Conservation (phyloP, 2,329 filamentous ascomycete genomes). For the Sporothrix schenckii region DNA sequence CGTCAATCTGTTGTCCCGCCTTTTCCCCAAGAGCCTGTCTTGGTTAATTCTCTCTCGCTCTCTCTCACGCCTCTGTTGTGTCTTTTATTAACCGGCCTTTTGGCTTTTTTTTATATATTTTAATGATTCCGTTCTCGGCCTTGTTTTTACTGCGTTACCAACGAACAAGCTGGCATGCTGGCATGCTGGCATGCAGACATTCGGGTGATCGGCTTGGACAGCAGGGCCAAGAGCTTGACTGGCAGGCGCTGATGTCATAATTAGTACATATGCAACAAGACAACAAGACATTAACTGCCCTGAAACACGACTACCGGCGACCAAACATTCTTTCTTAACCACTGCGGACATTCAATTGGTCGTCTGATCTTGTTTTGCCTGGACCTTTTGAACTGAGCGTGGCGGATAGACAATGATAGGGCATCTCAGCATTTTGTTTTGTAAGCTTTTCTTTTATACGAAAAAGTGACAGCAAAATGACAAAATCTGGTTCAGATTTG, state of each 20-base stretch:
- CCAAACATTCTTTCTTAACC: not conserved
- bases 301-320: slow-evolving; percentile 1
- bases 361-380: not conserved
- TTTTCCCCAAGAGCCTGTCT: not conserved
- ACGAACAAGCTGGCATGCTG: not conserved
- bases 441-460: not conserved
- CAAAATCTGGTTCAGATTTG: not conserved
- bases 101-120: not conserved
- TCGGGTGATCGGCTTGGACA: slow-evolving; percentile 7
- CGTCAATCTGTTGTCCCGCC: not conserved
- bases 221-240: slow-evolving; percentile 7
- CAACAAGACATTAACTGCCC: not conserved
- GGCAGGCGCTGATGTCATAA: slow-evolving; percentile 13
- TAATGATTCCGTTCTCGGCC: not conserved
- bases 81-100: not conserved
- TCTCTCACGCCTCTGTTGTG: not conserved
- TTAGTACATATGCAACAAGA: slow-evolving; percentile 22
- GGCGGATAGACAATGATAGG: too few species aligned
- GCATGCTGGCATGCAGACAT: not conserved
- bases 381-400: not conserved
- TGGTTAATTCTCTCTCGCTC: not conserved
- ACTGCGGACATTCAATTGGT: slow-evolving; percentile 1
- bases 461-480: not conserved
- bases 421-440: not conserved
- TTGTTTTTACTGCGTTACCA: not conserved